Evolutionary conservation across 208 protist species (phyloP).

Genomic region (Crithidia expoeki): DNA sequence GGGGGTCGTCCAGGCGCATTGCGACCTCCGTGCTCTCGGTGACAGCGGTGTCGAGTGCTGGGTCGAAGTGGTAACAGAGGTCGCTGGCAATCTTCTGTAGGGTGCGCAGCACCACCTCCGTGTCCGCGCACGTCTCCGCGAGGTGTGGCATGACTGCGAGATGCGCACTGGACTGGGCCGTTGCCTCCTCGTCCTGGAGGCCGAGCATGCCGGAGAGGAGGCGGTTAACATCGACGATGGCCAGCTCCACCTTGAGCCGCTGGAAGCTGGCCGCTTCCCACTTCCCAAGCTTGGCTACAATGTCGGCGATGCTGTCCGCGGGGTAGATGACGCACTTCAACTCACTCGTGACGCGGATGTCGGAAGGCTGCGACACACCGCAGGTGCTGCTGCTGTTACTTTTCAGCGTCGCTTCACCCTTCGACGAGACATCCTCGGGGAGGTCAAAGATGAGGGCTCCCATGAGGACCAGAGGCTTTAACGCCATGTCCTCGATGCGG

Average conservation of each 20-base stretch:
- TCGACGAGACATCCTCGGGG: slow-evolving; percentile 18
- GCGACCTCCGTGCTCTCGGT: slow-evolving; percentile 5
- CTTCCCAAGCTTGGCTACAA: slow-evolving; percentile 65
- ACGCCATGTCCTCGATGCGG: slow-evolving; percentile 86
- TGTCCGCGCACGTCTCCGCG: slow-evolving; percentile 30
- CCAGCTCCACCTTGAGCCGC: slow-evolving; percentile 80
- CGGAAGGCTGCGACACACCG: slow-evolving; percentile 48
- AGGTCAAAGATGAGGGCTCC: slow-evolving; percentile 78
- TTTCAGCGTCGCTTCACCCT: not conserved
- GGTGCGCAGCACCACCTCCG: slow-evolving; percentile 55
- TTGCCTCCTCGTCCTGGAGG: slow-evolving; percentile 36
- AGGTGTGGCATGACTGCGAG: slow-evolving; percentile 62
- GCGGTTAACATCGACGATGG: slow-evolving; percentile 66
- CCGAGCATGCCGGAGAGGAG: slow-evolving; percentile 64
- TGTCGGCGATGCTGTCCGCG: slow-evolving; percentile 69
- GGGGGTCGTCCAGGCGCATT: slow-evolving; percentile 12
- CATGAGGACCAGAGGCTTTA: slow-evolving; percentile 88
- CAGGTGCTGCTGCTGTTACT: slow-evolving; percentile 59
- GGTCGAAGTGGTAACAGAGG: slow-evolving; percentile 49
- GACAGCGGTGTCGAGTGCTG: slow-evolving; percentile 16
- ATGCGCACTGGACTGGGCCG: slow-evolving; percentile 4
- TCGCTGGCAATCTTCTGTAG: slow-evolving; percentile 64
- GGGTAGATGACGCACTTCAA: slow-evolving; percentile 77
- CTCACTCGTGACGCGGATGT: slow-evolving; percentile 66
- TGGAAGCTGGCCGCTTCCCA: slow-evolving; percentile 86